Evolutionary conservation across 768 basidiomycete genomes (phyloP).

Genomic region (Leucocoprinus birnbaumii): DNA sequence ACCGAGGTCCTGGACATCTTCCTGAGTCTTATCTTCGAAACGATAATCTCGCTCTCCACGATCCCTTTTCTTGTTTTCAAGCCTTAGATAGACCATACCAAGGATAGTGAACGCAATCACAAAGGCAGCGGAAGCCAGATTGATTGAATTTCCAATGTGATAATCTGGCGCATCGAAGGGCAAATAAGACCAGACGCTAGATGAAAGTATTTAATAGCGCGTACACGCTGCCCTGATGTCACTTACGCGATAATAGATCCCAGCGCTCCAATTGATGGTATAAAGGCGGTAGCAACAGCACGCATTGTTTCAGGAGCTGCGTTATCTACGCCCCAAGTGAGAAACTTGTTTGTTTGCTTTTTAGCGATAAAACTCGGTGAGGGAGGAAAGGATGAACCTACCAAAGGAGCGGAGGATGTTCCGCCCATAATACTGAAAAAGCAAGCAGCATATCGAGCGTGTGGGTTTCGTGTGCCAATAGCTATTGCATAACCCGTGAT

Average conservation of each 20-base stretch:
- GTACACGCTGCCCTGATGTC: no score
- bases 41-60: conserved; percentile 40
- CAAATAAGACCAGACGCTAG: conserved; percentile 41
- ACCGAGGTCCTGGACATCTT: conserved; percentile 39
- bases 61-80: conserved; percentile 41
- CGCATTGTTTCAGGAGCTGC: conserved; percentile 47
- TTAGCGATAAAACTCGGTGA: not conserved
- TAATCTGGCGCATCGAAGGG: conserved; percentile 43
- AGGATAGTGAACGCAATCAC: conserved; percentile 23
- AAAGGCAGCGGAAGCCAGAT: conserved; percentile 34
- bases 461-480: conserved; percentile 35
- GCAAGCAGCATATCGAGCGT: conserved; percentile 46
- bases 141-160: conserved; percentile 42
- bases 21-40: conserved; percentile 31
- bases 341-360: conserved; percentile 19
- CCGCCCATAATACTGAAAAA: conserved; percentile 40
- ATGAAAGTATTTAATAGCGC: no score
- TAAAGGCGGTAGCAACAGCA: conserved; percentile 40
- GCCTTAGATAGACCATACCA: conserved; percentile 31
- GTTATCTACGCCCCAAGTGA: conserved; percentile 49
- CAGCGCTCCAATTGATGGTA: conserved; percentile 21
- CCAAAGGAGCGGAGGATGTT: conserved; percentile 35
- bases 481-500: conserved; percentile 43
- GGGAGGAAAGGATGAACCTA: conserved; percentile 10
- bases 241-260: no score